Evolutionary conservation across 2,329 filamentous ascomycete species (phyloP), one percentile per base, ranked within the genome.

Genomic region (Trichophyton equinum): DNA sequence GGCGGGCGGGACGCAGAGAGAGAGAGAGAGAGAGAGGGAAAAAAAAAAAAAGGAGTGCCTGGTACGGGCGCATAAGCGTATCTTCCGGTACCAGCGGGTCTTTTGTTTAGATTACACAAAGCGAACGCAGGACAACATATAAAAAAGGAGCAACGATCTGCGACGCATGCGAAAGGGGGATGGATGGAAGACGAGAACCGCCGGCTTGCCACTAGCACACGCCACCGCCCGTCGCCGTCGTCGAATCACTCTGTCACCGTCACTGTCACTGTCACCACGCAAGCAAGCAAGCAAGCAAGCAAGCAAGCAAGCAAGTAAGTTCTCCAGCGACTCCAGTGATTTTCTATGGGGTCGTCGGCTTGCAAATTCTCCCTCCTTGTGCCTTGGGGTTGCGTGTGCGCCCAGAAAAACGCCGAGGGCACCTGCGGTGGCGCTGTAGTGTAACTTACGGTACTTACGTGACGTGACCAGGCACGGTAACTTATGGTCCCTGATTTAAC

Each of bases 381-480:
- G 20, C 44, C 18, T 20, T 1, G 1, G 42, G 40, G 6, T 15
- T 22, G 44, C 33, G 33, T 38, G 33, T 38, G 3, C 18, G 44
- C 44, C 44, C 44, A 47, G 44, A 46, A 20, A 20, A 47, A 47
- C 44, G 44, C 44, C 44, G n/a, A 25, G 44, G 30, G 33, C 33
- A 2, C 9, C 18, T 18, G 20, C 6, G 44, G 44, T 47, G 44
- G 44, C 44, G 44, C 22, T 47, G 20, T 30, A 9, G 20, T 15
- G 46, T 30, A 51, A 13, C 22, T 25, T 51, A 51, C 51, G 9
- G 51, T 55, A 55, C 8, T 55, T 55, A 55, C 51, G 18, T 55
- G 51, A 55, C 51, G 27, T 15, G n/a, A 55, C 51, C 51, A 55
- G 51, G 51, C 51, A 55, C 51, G 4, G 51, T 55, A 55, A 33